Percentiles rank a stretch among this genome's conserved stretches.
Evolutionary conservation across 257 asterid species (phyloP).

Genomic region (Gynochthodes officinalis): DNA sequence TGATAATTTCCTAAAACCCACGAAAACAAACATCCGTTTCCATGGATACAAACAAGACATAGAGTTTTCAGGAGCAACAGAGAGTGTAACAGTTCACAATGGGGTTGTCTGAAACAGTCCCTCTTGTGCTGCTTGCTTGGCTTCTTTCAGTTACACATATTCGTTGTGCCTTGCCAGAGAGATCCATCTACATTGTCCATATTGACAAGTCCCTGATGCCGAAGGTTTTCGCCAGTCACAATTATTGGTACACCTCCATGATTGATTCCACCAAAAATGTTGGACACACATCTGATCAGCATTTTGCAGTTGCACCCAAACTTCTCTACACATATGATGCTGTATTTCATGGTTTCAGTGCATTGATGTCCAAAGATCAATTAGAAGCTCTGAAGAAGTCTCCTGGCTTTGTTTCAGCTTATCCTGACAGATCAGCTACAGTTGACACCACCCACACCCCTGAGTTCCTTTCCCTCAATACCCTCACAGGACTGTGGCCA

Average conservation of each 20-base stretch:
- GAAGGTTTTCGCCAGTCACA: constrained; percentile 30
- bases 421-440: constrained; percentile 26
- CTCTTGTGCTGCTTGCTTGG: constrained; percentile 28
- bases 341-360: constrained; percentile 59
- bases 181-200: constrained; percentile 46
- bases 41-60: background rate
- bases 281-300: background rate
- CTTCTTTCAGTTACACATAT: constrained; percentile 17
- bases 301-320: constrained; percentile 15
- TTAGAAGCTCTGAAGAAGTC: constrained; percentile 30
- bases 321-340: constrained; percentile 47
- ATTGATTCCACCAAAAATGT: constrained; percentile 25
- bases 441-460: constrained; percentile 53
- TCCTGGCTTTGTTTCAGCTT: constrained; percentile 55
- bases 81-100: constrained; percentile 11
- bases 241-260: constrained; percentile 41
- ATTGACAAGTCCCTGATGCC: constrained; percentile 55
- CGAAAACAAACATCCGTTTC: background rate
- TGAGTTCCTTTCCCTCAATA: constrained; percentile 43
- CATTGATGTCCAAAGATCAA: constrained; percentile 38
- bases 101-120: constrained; percentile 17
- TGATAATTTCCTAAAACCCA: background rate
- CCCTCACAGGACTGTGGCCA: constrained; percentile 53
- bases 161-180: constrained; percentile 22
- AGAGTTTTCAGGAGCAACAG: background rate